Conservation (phyloP, 352 stramenopile genomes). For the Pythium pectinolyticum region DNA sequence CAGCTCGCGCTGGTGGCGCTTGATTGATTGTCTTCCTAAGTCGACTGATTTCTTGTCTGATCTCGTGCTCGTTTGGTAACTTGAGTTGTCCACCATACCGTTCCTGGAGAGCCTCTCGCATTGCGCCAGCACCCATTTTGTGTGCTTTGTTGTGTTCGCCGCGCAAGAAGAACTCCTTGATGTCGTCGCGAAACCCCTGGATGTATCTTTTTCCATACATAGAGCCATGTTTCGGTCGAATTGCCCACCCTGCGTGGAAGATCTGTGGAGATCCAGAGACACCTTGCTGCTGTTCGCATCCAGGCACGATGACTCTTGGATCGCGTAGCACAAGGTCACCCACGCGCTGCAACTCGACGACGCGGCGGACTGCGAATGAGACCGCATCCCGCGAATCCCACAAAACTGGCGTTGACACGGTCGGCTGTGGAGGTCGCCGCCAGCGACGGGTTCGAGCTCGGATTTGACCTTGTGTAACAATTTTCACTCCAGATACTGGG, state of each 20-base stretch:
- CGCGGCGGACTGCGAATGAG: neutral
- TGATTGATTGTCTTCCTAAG: neutral
- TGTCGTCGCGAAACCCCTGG: neutral
- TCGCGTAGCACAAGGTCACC: neutral
- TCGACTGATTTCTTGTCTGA: constrained; percentile 18
- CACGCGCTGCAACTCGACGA: neutral
- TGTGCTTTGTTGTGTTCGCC: neutral
- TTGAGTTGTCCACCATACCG: constrained; percentile 8
- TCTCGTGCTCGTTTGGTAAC: constrained; percentile 13
- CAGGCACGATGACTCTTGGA: neutral
- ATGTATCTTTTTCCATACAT: neutral
- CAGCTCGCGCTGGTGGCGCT: neutral
- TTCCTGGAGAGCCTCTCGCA: neutral
- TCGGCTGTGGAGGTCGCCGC: no score
- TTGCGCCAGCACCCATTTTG: constrained; percentile 11
- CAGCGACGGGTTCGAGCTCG: no score
- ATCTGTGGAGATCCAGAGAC: neutral
- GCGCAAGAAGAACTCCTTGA: neutral
- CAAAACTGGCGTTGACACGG: no score
- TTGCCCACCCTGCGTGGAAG: neutral
- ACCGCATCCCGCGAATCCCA: neutral
- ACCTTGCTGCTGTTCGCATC: neutral
- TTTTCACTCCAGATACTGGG: no score
- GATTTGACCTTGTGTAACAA: no score
- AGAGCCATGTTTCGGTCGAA: neutral